Base-by-base conservation (phyloP, 2,329 filamentous ascomycete species). In the Aspergillus ochraceus region DNA sequence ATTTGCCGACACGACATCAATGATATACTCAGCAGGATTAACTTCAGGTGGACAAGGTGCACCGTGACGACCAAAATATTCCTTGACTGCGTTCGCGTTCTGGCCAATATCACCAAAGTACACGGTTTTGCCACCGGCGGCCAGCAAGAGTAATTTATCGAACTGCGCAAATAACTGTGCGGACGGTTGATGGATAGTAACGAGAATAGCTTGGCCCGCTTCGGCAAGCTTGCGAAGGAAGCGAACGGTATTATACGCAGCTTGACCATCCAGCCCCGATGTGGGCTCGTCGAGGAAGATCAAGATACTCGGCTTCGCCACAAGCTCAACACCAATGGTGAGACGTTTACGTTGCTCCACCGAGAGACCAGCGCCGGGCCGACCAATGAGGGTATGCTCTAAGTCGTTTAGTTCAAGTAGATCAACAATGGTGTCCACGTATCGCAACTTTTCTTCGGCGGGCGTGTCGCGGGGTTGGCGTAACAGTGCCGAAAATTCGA, bases 91-190 rank as follows among this genome's bases (percentile, higher is more conserved):
- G 26, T 11, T 52, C 14, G 50, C 50, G 19, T 52, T 39, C 29
- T 52, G 10, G 29, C 50, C 50, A 26, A 52, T 52, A 52, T 52
- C 50, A 4, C 50, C 29, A 39, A 52, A 52, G 50, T 52, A 52
- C 8, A 52, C 29, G 2, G 50, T 52, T 26, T 52, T 52, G 10
- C 50, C 26, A 11, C 50, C 29, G 9, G 8, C 17, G 26, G 50
- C 26, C 17, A 52, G 26, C 10, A 52, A 39, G 19, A 52, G 26
- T 1, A 52, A 29, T 32, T 20, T 52, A 20, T 52, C 17, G 20
- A 52, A 52, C 17, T 52, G 50, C 50, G 11, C 29, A 20, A 52
- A 52, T 2, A 52, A 20, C 26, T 32, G 29, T 8, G 50, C 50
- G 6, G 29, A 52, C 2, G 50, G 50, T 39, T 52, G 50, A 36